Percentiles rank a stretch among this genome's conserved stretches.
Conservation (phyloP, 805 yeast species). For the Nakazawaea ernobii region DNA sequence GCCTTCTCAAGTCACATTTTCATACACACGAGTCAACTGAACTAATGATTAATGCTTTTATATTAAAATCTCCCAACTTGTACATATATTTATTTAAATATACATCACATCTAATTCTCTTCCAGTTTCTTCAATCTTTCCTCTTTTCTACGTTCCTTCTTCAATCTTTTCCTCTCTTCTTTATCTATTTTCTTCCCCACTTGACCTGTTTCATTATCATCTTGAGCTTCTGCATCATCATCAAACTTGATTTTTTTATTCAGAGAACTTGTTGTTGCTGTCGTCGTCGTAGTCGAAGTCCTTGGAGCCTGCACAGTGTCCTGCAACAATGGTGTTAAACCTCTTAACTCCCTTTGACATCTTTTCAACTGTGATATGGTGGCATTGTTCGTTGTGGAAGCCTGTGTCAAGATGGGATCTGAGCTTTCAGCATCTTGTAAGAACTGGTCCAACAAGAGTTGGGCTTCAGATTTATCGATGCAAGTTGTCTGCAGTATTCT, state of each 20-base stretch:
- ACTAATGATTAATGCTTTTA: too few species aligned
- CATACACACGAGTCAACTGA: too few species aligned
- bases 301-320: conserved; percentile 13
- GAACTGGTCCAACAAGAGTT: conserved; percentile 19
- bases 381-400: conserved; percentile 16
- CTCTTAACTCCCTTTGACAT: conserved; percentile 30
- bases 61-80: too few species aligned
- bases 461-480: conserved; percentile 17
- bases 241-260: conserved; percentile 19
- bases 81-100: neutral
- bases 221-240: conserved; percentile 5
- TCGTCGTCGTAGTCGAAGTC: conserved; percentile 6
- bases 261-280: neutral
- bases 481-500: conserved; percentile 19
- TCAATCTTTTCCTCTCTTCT: conserved; percentile 22
- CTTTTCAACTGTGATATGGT: conserved; percentile 28
- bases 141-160: conserved; percentile 20
- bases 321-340: conserved; percentile 28
- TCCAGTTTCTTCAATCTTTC: conserved; percentile 17
- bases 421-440: conserved; percentile 18
- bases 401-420: conserved; percentile 10
- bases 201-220: neutral
- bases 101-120: neutral
- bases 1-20: too few species aligned
- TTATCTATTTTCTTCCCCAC: conserved; percentile 13